These are phyloP conservation scores for Populus alba DNA, from an alignment of 345 rosid genomes.

Conservation along the genomic window DNA sequence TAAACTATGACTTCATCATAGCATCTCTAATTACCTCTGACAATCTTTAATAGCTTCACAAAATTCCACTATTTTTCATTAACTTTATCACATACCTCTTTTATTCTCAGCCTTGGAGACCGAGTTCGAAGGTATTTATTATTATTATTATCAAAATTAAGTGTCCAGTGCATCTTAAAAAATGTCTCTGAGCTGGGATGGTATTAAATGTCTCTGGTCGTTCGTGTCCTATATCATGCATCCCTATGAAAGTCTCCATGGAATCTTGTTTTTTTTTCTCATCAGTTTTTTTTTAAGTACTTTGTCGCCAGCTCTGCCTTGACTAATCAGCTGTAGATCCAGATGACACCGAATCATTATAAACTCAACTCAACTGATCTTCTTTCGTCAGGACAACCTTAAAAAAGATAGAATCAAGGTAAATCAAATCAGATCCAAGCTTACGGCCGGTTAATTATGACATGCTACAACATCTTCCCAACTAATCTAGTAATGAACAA, in stretches of 20 bases:
- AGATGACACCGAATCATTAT: not conserved
- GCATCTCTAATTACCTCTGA: not conserved
- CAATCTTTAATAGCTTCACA: not conserved
- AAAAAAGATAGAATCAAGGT: not conserved
- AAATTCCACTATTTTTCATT: constrained; percentile 6
- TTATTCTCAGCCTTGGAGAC: not conserved
- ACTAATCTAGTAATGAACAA: too few relatives aligned
- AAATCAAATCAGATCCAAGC: not conserved
- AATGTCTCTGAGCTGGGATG: not conserved
- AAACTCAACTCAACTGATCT: not conserved
- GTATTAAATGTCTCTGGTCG: not conserved
- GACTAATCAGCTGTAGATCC: not conserved
- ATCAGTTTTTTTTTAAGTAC: not conserved
- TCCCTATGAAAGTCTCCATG: not conserved
- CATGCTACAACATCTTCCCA: too few relatives aligned
- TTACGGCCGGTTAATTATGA: not conserved
- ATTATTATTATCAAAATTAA: too few relatives aligned
- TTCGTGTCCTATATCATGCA: not conserved
- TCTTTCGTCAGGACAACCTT: not conserved
- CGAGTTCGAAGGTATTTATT: not conserved
- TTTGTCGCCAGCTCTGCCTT: not conserved
- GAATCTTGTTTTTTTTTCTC: constrained; percentile 3
- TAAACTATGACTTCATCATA: not conserved
- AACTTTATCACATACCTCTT: constrained; percentile 19
- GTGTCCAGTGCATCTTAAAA: not conserved